A percentile compares a stretch with the other conserved stretches of the same genome.
Conservation (phyloP, 2,329 filamentous ascomycete species). For the Aspergillus arachidicola region DNA sequence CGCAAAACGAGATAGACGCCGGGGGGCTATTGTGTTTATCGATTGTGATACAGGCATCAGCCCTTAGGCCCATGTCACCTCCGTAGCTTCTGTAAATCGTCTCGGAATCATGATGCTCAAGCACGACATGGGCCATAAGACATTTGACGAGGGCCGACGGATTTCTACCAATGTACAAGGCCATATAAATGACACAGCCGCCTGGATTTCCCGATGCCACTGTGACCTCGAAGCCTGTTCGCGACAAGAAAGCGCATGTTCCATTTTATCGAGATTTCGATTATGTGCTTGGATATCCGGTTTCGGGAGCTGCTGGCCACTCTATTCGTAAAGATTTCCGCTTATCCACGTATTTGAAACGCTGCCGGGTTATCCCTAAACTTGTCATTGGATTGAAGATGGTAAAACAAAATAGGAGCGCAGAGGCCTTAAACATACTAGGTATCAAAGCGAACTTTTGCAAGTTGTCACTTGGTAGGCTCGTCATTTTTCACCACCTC, state of each 20-base stretch:
- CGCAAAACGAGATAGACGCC: no score
- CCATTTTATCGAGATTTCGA: background rate
- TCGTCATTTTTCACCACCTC: background rate
- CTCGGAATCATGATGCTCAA: background rate
- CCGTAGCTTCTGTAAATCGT: background rate
- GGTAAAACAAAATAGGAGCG: background rate
- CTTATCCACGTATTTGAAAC: background rate
- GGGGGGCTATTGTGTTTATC: background rate
- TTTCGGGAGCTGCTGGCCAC: background rate
- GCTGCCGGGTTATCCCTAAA: background rate
- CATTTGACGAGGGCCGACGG: background rate
- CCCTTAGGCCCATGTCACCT: no score
- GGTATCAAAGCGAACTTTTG: background rate
- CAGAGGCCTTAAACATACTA: background rate
- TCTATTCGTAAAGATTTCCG: background rate
- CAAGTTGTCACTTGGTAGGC: background rate
- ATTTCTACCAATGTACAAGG: background rate
- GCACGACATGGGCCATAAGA: background rate
- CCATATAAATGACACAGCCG: background rate
- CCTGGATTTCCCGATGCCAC: background rate
- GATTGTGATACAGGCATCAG: background rate
- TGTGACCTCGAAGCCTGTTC: background rate
- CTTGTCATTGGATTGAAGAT: background rate
- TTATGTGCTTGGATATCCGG: background rate
- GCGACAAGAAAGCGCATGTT: no score